These are phyloP conservation scores for Eimeria zaria DNA, from an alignment of 169 alveolate genomes.

Conservation along the genomic window DNA sequence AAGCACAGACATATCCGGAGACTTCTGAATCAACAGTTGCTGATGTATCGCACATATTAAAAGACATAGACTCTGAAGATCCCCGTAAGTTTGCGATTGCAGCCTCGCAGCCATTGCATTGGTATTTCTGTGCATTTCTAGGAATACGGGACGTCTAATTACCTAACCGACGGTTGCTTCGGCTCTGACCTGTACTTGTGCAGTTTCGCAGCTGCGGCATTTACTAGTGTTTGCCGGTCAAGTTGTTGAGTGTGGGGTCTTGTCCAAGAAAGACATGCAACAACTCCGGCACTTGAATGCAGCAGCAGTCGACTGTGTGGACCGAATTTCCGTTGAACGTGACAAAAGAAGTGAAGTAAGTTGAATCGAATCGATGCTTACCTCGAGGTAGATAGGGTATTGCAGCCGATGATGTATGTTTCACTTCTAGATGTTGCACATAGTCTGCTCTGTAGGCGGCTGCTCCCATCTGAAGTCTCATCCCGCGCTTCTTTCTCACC, in stretches of 20 bases:
- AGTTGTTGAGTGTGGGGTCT: constrained; percentile 16
- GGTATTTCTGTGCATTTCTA: background rate
- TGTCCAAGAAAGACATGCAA: constrained; percentile 60
- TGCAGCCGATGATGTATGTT: background rate
- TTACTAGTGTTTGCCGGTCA: constrained; percentile 38
- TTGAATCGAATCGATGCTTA: background rate
- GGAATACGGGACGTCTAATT: background rate
- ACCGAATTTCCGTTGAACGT: constrained; percentile 37
- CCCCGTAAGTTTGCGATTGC: background rate
- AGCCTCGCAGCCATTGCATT: background rate
- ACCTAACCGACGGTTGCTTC: background rate
- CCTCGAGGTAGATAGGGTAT: background rate
- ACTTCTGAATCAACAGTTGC: background rate
- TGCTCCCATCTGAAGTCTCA: background rate
- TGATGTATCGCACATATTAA: background rate
- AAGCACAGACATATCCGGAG: background rate
- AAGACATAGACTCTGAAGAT: constrained; percentile 3
- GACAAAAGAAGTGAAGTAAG: constrained; percentile 64
- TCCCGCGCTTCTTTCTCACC: background rate
- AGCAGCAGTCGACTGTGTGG: constrained; percentile 71
- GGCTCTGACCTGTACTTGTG: background rate
- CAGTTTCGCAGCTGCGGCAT: constrained; percentile 49
- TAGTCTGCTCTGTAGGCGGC: background rate
- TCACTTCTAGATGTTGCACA: background rate
- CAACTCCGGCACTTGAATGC: constrained; percentile 58